These are phyloP conservation scores for Ciborinia camelliae DNA, from an alignment of 2,329 filamentous ascomycete species.

Conservation along the genomic window DNA sequence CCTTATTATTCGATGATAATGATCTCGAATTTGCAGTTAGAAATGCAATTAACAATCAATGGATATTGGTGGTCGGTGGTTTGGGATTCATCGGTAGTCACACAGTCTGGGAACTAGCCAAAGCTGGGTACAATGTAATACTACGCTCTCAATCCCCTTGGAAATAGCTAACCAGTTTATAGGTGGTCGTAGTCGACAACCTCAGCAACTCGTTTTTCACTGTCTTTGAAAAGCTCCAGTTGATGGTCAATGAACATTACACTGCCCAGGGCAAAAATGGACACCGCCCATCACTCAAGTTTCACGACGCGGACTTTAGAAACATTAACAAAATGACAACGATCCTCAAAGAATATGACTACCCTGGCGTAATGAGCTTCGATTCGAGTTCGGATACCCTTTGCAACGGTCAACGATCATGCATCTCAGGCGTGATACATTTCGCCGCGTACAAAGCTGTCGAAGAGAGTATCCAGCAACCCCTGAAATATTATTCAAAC, in stretches of 20 bases:
- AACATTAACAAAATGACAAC: conserved; percentile 28
- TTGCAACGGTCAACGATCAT: conserved; percentile 28
- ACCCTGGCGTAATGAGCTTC: conserved; percentile 16
- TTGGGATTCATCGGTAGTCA: conserved; percentile 50
- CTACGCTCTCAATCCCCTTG: background rate
- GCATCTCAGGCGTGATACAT: conserved; percentile 63
- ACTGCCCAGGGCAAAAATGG: conserved; percentile 20
- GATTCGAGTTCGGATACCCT: conserved; percentile 14
- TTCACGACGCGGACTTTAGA: conserved; percentile 34
- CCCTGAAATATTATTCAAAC: conserved; percentile 64
- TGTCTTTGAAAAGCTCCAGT: conserved; percentile 26
- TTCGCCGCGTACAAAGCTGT: conserved; percentile 61
- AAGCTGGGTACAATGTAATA: conserved; percentile 44
- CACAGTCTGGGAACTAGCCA: conserved; percentile 47
- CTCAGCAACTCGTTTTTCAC: conserved; percentile 39
- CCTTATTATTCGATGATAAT: conserved; percentile 27
- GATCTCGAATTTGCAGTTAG: conserved; percentile 27
- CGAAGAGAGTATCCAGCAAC: conserved; percentile 55
- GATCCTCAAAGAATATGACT: conserved; percentile 31
- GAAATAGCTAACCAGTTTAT: conserved; percentile 10
- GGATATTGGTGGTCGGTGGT: conserved; percentile 46
- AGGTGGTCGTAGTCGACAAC: conserved; percentile 41
- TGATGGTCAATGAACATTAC: conserved; percentile 28
- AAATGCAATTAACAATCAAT: conserved; percentile 21
- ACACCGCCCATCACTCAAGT: conserved; percentile 30